These are phyloP conservation scores for Diaporthe capsici DNA, from an alignment of 2,329 filamentous ascomycete species.

Conservation along the genomic window DNA sequence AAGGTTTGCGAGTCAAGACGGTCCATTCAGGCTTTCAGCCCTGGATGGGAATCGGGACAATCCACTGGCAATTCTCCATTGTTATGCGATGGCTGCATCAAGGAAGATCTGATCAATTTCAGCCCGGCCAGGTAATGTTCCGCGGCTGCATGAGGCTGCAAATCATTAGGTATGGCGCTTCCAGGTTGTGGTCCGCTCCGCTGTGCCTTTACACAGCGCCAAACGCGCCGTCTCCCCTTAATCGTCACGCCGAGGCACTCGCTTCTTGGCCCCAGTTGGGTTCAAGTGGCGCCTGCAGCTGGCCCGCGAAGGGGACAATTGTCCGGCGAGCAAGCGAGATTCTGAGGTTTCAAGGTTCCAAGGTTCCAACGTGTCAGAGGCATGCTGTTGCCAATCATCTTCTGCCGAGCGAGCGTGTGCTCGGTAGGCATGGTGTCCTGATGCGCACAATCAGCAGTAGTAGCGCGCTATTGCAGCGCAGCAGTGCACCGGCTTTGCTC, in stretches of 20 bases:
- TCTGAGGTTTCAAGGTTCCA: background rate
- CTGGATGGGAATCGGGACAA: background rate
- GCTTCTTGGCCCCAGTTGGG: conserved; percentile 11
- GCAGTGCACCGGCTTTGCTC: background rate
- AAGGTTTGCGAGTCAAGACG: conserved; percentile 13
- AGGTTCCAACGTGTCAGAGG: background rate
- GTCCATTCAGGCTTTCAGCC: conserved; percentile 19
- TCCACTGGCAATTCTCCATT: background rate
- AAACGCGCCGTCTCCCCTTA: conserved; percentile 2
- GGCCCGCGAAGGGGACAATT: background rate
- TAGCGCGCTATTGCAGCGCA: background rate
- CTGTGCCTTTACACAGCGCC: background rate
- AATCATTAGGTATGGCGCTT: background rate
- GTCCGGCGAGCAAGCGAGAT: background rate
- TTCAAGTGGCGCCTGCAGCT: conserved; percentile 22
- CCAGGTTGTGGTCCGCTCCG: background rate
- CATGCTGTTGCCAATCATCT: background rate
- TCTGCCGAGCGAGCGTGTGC: background rate
- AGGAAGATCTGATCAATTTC: background rate
- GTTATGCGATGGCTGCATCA: background rate
- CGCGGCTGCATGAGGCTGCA: background rate
- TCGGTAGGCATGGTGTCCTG: too few species aligned
- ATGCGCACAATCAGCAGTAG: background rate
- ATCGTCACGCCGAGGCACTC: conserved; percentile 1
- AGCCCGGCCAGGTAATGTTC: background rate